These are phyloP conservation scores for Neurospora tetrasperma DNA, from an alignment of 495 filamentous ascomycete species.

Conservation along the genomic window DNA sequence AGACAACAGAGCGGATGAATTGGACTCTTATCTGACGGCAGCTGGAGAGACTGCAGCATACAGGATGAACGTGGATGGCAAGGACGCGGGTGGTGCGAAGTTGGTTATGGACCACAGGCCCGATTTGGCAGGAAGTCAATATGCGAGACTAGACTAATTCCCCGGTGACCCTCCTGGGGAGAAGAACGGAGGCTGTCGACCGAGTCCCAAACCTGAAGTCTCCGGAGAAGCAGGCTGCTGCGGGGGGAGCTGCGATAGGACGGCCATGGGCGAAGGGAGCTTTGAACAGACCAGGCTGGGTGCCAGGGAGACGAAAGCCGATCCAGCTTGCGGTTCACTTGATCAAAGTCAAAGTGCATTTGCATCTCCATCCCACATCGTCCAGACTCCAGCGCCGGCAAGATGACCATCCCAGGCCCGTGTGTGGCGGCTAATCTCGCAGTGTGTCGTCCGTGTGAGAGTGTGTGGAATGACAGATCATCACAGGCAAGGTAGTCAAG, in stretches of 20 bases:
- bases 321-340: not conserved
- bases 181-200: not conserved
- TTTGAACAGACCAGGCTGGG: not conserved
- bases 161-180: not conserved
- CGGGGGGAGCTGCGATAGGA: not conserved
- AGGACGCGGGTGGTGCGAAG: not conserved
- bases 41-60: not conserved
- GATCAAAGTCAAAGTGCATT: not conserved
- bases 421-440: not conserved
- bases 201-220: not conserved
- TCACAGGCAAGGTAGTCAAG: not conserved
- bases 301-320: not conserved
- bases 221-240: not conserved
- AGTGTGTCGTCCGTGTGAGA: not conserved
- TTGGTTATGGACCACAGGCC: conserved; percentile 3
- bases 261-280: not conserved
- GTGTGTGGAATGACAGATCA: not conserved
- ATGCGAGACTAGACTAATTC: conserved; percentile 3
- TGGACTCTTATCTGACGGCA: not conserved
- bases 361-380: not conserved
- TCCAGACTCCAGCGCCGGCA: not conserved
- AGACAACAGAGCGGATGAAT: not conserved
- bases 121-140: conserved; percentile 13
- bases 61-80: not conserved
- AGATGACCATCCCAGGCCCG: not conserved